Base-by-base conservation (phyloP, 495 filamentous ascomycete species). In the Ascobolus immersus region DNA sequence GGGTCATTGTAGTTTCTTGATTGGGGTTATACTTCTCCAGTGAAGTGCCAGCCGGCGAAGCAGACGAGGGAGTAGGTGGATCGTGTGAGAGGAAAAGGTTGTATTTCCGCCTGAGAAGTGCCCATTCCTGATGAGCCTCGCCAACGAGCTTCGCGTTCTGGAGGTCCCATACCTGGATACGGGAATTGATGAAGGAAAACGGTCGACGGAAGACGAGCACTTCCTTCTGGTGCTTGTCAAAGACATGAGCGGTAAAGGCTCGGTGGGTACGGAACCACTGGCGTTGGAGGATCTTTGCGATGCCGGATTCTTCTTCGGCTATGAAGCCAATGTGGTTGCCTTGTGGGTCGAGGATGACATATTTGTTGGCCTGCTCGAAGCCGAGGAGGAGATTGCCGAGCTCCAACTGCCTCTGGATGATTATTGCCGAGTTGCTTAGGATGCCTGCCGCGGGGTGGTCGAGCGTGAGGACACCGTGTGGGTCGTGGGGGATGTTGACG, bases 331-430 rank as follows among this genome's bases (percentile, higher is more conserved):
- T 56, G 39, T 73, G 69, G 20, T 66, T 64, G 5, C 71, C 71
- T 20, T 63, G 53, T n/a, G 65, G 67, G 55, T 73, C 64, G 61
- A 74, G 64, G 32, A 77, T 73, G 18, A 72, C 60, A 44, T 77
- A 77, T 45, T 62, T 64, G 39, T 77, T 75, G 11, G 71, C 70
- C 50, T 77, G 71, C 50, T 77, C 71, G 39, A 73, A 77, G 0
- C 71, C 69, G 25, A 74, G 50, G 52, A 77, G 57, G 5, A 77
- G 57, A 50, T 73, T 75, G 62, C 74, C 71, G 43, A 75, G 55
- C 49, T 74, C 71, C 20, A 77, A 41, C 40, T 74, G 66, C 17
- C 71, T 54, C 38, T 73, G 69, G 2, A 77, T 54, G 0, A 77
- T 67, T 12, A 77, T 52, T 0, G 65, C 60, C 1, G 67, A 71